Base-by-base conservation (phyloP, 2,329 filamentous ascomycete genomes). In the Rosellinia necatrix region DNA sequence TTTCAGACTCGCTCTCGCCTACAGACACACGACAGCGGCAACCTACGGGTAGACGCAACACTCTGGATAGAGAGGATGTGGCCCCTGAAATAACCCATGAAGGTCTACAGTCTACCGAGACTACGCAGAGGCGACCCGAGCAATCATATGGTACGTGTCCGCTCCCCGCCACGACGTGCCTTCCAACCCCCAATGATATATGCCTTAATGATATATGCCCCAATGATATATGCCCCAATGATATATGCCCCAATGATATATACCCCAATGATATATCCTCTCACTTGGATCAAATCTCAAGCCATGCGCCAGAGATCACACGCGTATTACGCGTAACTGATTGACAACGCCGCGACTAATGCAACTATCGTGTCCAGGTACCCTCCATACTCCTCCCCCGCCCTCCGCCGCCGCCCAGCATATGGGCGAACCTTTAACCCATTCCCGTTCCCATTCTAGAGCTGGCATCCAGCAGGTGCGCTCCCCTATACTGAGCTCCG, bases 31-130 rank as follows among this genome's bases (percentile, higher is more conserved):
- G 80, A 55, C 75, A 76, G 58, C 76, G 80, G 55, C 75, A 76
- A 49, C 71, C 74, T 27, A 63, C 71, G 35, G 70, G 70, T 41
- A 58, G 61, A 63, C 66, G 64, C 60, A 66, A 73, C 41, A 60
- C 72, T 40, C 71, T 68, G 53, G 77, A 79, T 38, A 73, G 70
- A 53, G 77, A 78, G 32, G 78, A 82, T 43, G 74, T 71, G 21
- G 68, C 78, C 43, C 75, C 80, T 4, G 82, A 84, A 64, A 83
- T 71, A 21, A 68, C 78, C 43, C 75, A 80, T 4, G 82, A 84
- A 64, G 83, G 78, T 70, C 79, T 78, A 64, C 82, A 84, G 66
- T 83, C 83, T 17, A 80, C 79, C 19, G 84, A 86, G 53, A 86
- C 84, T 13, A 75, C 85, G 63, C 79, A 85, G 62, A 78, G 81